phyloP scores from a whole-genome alignment of 2,329 filamentous ascomycete genomes.

The Fusarium solani-melongenae region DNA sequence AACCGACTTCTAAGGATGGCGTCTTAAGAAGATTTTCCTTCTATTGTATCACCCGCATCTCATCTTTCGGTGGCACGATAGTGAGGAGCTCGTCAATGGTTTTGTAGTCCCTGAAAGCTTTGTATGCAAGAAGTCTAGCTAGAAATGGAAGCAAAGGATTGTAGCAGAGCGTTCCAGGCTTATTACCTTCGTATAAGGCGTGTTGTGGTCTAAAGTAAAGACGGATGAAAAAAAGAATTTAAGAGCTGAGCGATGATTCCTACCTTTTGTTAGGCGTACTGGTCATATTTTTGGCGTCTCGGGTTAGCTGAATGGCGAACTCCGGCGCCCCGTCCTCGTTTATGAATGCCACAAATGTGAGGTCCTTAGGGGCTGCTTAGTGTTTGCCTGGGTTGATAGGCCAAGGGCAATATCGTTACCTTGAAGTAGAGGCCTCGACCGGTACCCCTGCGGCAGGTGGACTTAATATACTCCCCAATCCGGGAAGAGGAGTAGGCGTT shows the following conservation, averaged over 20 bases:
- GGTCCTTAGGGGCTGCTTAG: not conserved
- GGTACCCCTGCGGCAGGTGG: not conserved
- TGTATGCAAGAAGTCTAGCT: not conserved
- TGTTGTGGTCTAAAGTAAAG: not conserved
- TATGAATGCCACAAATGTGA: not conserved
- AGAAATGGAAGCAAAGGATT: not conserved
- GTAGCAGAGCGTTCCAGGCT: not conserved
- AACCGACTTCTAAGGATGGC: not conserved
- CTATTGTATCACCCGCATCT: not conserved
- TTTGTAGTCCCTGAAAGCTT: not conserved
- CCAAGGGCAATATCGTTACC: not conserved
- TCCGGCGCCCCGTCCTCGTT: not conserved
- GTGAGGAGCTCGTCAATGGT: not conserved
- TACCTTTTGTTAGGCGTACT: not conserved
- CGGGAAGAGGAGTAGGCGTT: not conserved
- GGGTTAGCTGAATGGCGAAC: not conserved
- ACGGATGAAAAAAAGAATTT: not conserved
- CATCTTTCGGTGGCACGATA: not conserved
- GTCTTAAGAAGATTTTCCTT: not conserved
- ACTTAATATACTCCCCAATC: not conserved
- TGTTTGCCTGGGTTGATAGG: not conserved
- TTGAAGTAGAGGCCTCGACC: not conserved
- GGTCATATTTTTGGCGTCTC: not conserved
- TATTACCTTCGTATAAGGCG: not conserved
- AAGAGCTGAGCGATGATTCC: not conserved